A percentile compares a stretch with the other conserved stretches of the same genome.
Evolutionary conservation across 2,329 filamentous ascomycete genomes (phyloP).

Genomic region (Chaetomiaceae sp.): DNA sequence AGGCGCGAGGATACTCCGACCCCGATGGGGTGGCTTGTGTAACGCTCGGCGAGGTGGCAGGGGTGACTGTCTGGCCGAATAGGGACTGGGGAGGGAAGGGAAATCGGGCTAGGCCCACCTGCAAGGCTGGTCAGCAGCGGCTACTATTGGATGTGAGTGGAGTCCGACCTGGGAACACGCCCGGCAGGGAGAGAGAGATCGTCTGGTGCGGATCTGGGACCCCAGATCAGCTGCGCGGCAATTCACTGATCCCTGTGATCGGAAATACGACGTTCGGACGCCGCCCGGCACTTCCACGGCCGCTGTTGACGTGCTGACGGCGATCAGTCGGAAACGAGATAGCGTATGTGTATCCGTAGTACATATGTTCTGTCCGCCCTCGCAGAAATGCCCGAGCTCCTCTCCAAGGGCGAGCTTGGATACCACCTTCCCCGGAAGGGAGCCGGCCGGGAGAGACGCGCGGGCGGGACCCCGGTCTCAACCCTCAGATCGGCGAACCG

Average conservation of each 20-base stretch:
- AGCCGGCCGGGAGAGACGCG: not conserved
- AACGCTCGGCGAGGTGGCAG: conserved; percentile 8
- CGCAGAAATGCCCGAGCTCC: not conserved
- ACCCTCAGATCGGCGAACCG: conserved; percentile 5
- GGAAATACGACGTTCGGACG: conserved; percentile 18
- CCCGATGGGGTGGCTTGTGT: conserved; percentile 4
- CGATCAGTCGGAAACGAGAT: conserved; percentile 21
- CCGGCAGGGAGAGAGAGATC: conserved; percentile 23
- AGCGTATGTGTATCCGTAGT: too few relatives aligned
- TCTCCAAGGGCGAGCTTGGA: not conserved
- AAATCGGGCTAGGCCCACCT: conserved; percentile 19
- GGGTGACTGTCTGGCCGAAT: conserved; percentile 15
- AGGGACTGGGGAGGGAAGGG: conserved; percentile 4
- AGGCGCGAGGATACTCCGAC: conserved; percentile 4
- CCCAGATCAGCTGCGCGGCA: conserved; percentile 26
- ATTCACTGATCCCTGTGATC: conserved; percentile 26
- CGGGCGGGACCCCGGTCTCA: not conserved
- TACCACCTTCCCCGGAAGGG: not conserved
- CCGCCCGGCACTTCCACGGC: conserved; percentile 23
- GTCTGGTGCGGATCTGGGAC: conserved; percentile 23
- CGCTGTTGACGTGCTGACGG: conserved; percentile 14
- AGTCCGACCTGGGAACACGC: conserved; percentile 16
- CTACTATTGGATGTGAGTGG: conserved; percentile 21
- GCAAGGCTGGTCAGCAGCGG: conserved; percentile 23
- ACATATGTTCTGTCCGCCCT: too few relatives aligned